Conservation (phyloP, 108 stramenopile species). For the Nannochloropsis oceanica region DNA sequence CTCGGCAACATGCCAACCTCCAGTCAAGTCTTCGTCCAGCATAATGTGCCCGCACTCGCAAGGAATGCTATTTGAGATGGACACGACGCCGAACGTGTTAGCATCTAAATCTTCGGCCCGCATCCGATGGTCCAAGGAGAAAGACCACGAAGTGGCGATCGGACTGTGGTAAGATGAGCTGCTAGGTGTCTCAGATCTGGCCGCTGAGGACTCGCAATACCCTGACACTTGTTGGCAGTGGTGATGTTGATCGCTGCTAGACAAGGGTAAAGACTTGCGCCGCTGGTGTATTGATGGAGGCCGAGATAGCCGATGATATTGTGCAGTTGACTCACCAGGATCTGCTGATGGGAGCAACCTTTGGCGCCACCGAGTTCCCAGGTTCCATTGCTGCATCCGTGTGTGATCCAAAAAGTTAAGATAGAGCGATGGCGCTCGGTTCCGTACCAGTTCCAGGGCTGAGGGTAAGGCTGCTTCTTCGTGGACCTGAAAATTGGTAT, state of each 20-base stretch:
- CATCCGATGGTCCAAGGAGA: not conserved
- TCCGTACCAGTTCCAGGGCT: not conserved
- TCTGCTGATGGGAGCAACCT: not conserved
- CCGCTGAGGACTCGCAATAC: too few species aligned
- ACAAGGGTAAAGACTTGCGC: not conserved
- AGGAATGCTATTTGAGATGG: not conserved
- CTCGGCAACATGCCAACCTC: not conserved
- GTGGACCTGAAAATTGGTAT: not conserved
- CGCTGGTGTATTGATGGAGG: not conserved
- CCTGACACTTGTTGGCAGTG: not conserved
- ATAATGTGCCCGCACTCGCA: not conserved
- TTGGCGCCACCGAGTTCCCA: not conserved
- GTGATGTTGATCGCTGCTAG: not conserved
- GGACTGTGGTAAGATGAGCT: not conserved
- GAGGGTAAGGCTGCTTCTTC: not conserved
- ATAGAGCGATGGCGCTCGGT: not conserved
- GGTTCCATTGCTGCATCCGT: not conserved
- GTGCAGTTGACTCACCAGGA: too few species aligned
- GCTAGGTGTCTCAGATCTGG: too few species aligned
- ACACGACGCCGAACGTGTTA: not conserved
- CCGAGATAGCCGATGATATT: too few species aligned
- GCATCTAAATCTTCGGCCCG: not conserved
- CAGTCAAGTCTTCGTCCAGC: not conserved
- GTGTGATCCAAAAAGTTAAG: not conserved
- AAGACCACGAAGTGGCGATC: not conserved